Conservation (phyloP, 2,329 filamentous ascomycete genomes). For the Penicillium polonicum region DNA sequence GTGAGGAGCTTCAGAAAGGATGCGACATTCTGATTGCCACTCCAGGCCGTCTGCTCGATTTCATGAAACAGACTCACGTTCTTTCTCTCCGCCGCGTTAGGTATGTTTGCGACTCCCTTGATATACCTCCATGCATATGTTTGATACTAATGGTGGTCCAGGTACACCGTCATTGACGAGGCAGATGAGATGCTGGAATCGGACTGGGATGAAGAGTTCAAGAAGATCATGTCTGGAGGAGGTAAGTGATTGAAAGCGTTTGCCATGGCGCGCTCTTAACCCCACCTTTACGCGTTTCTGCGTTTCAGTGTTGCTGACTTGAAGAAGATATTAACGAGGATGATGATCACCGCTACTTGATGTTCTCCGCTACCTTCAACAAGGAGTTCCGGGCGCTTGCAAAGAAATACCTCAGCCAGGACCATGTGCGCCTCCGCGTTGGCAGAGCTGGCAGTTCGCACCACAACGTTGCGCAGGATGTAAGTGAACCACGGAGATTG, state of each 20-base stretch:
- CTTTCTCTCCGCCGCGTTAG: constrained; percentile 74
- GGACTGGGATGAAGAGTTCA: constrained; percentile 76
- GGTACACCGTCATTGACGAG: constrained; percentile 79
- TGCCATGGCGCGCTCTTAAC: neutral
- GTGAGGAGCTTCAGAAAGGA: constrained; percentile 71
- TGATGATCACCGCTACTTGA: constrained; percentile 66
- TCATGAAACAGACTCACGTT: constrained; percentile 69
- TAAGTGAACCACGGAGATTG: constrained; percentile 25
- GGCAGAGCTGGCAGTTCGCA: constrained; percentile 84
- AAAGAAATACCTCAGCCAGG: constrained; percentile 68
- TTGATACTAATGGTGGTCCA: constrained; percentile 22
- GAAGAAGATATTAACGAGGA: constrained; percentile 70
- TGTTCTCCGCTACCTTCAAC: constrained; percentile 95
- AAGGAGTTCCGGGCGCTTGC: constrained; percentile 75
- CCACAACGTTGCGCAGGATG: constrained; percentile 73
- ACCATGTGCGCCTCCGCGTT: constrained; percentile 78
- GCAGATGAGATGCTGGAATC: constrained; percentile 85
- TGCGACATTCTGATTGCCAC: constrained; percentile 89
- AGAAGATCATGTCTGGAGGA: constrained; percentile 73
- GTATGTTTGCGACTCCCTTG: constrained; percentile 43
- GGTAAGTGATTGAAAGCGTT: constrained; percentile 55
- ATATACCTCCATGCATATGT: neutral
- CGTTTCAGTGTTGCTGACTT: constrained; percentile 6
- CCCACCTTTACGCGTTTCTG: neutral
- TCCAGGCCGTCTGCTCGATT: constrained; percentile 80